Evolutionary conservation across 176 grass and related monocot species (phyloP).

Genomic region (Cenchrus americanus): DNA sequence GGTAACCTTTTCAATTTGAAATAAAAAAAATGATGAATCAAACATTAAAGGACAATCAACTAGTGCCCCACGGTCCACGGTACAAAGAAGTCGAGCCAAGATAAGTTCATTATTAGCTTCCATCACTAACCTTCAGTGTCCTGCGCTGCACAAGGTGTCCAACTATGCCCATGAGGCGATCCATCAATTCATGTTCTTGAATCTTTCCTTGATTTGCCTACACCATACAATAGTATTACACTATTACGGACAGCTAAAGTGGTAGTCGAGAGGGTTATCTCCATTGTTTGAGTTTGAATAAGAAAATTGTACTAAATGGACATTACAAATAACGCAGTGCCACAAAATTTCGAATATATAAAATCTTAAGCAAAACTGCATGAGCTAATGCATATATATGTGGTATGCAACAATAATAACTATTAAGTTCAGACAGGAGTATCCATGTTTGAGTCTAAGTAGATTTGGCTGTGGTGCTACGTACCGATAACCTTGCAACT

Average conservation of each 20-base stretch:
- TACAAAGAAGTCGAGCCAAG: slow-evolving; percentile 16
- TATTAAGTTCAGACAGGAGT: neutral
- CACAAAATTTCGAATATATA: neutral
- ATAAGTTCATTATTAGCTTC: slow-evolving; percentile 41
- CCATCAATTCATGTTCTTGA: slow-evolving; percentile 80
- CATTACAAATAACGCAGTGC: neutral
- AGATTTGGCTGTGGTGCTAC: slow-evolving; percentile 39
- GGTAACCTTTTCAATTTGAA: slow-evolving; percentile 7
- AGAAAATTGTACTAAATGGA: neutral
- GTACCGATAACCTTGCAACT: slow-evolving; percentile 99
- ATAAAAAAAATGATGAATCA: neutral
- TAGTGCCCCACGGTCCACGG: neutral
- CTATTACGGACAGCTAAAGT: slow-evolving; percentile 32
- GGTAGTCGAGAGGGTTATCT: slow-evolving; percentile 8
- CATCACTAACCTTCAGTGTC: slow-evolving; percentile 78
- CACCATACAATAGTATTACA: slow-evolving; percentile 39
- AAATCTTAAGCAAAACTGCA: neutral
- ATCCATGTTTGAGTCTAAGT: slow-evolving; percentile 20
- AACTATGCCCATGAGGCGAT: slow-evolving; percentile 95
- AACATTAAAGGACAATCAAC: slow-evolving; percentile 10
- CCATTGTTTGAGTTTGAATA: neutral
- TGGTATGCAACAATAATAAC: neutral
- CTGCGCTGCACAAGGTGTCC: slow-evolving; percentile 93
- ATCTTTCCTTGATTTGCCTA: slow-evolving; percentile 88
- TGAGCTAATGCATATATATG: neutral